Conservation (phyloP, 2,329 filamentous ascomycete genomes). For the Cladosporium oxysporum region DNA sequence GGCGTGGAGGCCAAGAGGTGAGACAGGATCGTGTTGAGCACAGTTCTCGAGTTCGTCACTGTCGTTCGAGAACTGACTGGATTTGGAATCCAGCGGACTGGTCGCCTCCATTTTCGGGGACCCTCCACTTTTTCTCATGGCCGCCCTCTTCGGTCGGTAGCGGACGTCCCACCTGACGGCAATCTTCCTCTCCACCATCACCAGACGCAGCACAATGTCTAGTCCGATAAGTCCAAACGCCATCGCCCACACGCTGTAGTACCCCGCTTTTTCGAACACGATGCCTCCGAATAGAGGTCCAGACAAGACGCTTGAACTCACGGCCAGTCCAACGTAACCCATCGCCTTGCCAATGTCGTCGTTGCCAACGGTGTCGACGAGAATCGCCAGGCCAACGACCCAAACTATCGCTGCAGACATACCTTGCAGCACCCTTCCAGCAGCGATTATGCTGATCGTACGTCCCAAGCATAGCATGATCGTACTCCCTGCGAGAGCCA, state of each 20-base stretch:
- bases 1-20: background rate
- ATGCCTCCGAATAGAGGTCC: conserved; percentile 70
- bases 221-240: conserved; percentile 55
- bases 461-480: conserved; percentile 66
- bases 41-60: background rate
- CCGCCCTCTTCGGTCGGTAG: conserved; percentile 22
- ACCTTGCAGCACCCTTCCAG: conserved; percentile 69
- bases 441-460: conserved; percentile 61
- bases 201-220: conserved; percentile 45
- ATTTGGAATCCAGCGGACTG: background rate
- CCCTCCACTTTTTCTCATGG: background rate
- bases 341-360: conserved; percentile 64
- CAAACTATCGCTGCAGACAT: conserved; percentile 71
- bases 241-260: conserved; percentile 63
- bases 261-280: conserved; percentile 63
- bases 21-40: background rate
- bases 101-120: background rate
- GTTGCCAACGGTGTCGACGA: conserved; percentile 70
- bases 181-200: conserved; percentile 43
- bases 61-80: background rate
- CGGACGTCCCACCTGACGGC: conserved; percentile 36
- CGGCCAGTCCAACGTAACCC: conserved; percentile 66
- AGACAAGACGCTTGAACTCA: conserved; percentile 64
- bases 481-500: conserved; percentile 65
- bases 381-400: conserved; percentile 69